phyloP scores from a whole-genome alignment of 192 early-diverging fungal genomes.

The Mortierella antarctica region DNA sequence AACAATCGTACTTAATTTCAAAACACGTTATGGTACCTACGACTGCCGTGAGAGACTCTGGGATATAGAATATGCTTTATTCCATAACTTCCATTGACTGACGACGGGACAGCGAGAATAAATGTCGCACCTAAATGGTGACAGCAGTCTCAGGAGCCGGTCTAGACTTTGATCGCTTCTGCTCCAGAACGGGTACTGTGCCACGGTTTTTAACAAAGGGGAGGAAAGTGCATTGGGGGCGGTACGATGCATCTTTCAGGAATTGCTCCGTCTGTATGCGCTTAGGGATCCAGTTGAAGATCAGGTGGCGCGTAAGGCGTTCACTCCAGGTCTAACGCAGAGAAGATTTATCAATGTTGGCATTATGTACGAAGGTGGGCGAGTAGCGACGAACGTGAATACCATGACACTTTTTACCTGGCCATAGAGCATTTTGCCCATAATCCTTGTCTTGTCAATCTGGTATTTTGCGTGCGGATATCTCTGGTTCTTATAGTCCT shows the following conservation, averaged over 20 bases:
- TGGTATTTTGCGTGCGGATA: not conserved
- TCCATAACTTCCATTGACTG: no score
- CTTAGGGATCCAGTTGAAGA: slow-evolving; percentile 22
- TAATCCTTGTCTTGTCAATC: slow-evolving; percentile 8
- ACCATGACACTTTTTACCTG: slow-evolving; percentile 3
- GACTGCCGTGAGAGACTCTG: no score
- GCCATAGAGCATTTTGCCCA: slow-evolving; percentile 11
- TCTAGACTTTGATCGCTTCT: not conserved
- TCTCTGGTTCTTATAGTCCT: slow-evolving; percentile 8
- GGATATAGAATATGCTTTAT: no score
- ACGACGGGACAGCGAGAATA: no score
- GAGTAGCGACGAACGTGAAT: not conserved
- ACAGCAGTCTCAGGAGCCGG: no score
- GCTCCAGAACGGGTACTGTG: not conserved
- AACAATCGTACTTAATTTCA: no score
- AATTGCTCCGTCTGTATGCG: slow-evolving; percentile 11
- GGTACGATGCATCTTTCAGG: slow-evolving; percentile 7
- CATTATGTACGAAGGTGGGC: not conserved
- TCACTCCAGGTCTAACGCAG: slow-evolving; percentile 7
- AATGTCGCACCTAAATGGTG: no score
- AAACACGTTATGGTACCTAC: no score
- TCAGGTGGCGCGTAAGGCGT: not conserved
- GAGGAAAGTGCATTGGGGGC: slow-evolving; percentile 17
- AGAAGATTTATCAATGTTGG: not conserved
- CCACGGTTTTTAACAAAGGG: slow-evolving; percentile 1